Conservation (phyloP, 1,284 basidiomycete species). For the Calocybe gambosa region DNA sequence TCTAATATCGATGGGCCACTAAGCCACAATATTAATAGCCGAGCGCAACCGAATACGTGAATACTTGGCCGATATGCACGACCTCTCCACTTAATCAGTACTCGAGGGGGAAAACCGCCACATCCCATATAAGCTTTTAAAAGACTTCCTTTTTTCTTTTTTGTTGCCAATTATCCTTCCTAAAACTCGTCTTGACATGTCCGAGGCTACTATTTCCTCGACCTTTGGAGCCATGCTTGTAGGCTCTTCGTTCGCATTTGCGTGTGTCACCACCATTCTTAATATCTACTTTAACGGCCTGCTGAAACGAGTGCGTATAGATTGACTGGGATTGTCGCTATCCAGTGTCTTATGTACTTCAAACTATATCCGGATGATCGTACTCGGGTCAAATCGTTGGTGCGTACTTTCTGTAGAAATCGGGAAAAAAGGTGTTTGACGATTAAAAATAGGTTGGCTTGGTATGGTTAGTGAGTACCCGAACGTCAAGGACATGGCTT, state of each 20-base stretch:
- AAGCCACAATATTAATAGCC: too few species aligned
- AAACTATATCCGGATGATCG: slow-evolving; percentile 22
- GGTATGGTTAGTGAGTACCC: slow-evolving; percentile 22
- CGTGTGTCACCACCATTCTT: slow-evolving; percentile 10
- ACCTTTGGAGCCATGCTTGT: slow-evolving; percentile 24
- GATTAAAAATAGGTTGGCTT: slow-evolving; percentile 19
- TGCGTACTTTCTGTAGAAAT: slow-evolving; percentile 6
- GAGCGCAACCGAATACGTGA: too few species aligned
- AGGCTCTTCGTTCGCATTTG: slow-evolving; percentile 22
- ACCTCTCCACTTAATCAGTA: too few species aligned
- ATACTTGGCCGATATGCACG: too few species aligned
- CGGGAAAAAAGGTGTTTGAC: background rate
- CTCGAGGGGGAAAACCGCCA: too few species aligned
- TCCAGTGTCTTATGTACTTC: slow-evolving; percentile 24
- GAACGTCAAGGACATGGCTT: too few species aligned
- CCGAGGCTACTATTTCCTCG: slow-evolving; percentile 11
- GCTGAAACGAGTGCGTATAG: slow-evolving; percentile 11
- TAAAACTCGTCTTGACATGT: slow-evolving; percentile 1
- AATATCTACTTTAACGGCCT: background rate
- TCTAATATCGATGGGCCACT: too few species aligned
- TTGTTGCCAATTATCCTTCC: too few species aligned
- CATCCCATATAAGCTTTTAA: too few species aligned
- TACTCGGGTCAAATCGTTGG: slow-evolving; percentile 16
- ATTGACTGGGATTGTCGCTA: slow-evolving; percentile 20
- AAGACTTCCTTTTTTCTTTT: background rate